phyloP scores from a whole-genome alignment of 768 basidiomycete genomes.

The Lactarius psammicola region DNA sequence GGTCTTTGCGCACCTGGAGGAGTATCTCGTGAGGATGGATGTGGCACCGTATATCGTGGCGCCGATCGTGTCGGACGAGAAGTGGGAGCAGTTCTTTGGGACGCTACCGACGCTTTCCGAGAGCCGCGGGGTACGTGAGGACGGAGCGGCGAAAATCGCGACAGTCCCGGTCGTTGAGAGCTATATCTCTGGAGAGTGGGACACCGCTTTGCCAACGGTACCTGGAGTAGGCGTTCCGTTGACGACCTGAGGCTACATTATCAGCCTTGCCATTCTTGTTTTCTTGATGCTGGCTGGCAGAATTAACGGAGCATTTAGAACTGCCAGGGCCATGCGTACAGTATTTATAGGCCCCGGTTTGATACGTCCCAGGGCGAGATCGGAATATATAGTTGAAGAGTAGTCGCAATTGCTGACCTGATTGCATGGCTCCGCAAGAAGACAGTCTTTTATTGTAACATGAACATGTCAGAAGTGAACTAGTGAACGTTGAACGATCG shows the following conservation, averaged over 20 bases:
- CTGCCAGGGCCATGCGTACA: neutral
- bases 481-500: neutral
- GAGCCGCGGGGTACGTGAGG: neutral
- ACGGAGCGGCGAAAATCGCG: neutral
- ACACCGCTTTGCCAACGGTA: neutral
- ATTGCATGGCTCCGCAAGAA: neutral
- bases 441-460: neutral
- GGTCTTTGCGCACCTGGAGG: conserved; percentile 30
- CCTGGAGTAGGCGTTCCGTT: neutral
- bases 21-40: conserved; percentile 23
- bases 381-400: too few species aligned
- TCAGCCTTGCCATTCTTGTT: neutral
- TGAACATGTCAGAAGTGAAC: too few species aligned
- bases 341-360: too few species aligned
- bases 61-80: conserved; percentile 34
- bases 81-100: conserved; percentile 34
- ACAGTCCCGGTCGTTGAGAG: neutral
- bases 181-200: neutral
- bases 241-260: neutral
- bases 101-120: conserved; percentile 19
- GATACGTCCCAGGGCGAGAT: neutral
- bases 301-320: neutral
- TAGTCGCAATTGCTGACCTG: too few species aligned
- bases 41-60: conserved; percentile 25
- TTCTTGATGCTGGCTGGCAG: neutral